These are phyloP conservation scores for Tulasnella sp. DNA, from an alignment of 768 basidiomycete species.

Conservation along the genomic window DNA sequence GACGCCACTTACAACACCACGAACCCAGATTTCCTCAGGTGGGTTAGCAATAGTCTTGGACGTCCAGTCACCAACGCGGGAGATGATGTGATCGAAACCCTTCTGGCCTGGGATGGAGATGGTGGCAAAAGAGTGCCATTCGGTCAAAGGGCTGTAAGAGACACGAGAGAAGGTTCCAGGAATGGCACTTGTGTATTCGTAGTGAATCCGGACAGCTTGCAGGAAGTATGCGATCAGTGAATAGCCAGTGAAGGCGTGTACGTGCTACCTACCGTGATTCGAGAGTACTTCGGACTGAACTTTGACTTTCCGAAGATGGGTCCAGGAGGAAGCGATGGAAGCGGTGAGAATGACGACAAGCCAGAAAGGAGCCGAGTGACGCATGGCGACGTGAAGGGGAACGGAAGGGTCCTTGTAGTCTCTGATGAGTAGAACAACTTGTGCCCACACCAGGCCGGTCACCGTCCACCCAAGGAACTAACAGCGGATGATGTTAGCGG, in stretches of 20 bases:
- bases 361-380: constrained; percentile 58
- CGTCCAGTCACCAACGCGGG: constrained; percentile 65
- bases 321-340: constrained; percentile 64
- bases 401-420: constrained; percentile 52
- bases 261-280: constrained; percentile 47
- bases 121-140: constrained; percentile 37
- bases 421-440: constrained; percentile 58
- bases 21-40: constrained; percentile 59
- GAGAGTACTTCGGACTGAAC: constrained; percentile 59
- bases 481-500: background rate
- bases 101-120: constrained; percentile 45
- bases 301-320: constrained; percentile 57
- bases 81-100: constrained; percentile 61
- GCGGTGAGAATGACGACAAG: constrained; percentile 56
- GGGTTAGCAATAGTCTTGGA: constrained; percentile 57
- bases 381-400: constrained; percentile 51
- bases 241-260: background rate
- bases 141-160: constrained; percentile 33
- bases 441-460: constrained; percentile 58
- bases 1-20: constrained; percentile 48
- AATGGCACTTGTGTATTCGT: constrained; percentile 58
- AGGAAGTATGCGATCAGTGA: background rate
- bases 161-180: constrained; percentile 51
- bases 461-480: constrained; percentile 59
- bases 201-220: constrained; percentile 57